Evolutionary conservation across 106 monocot species (phyloP), one percentile per base, ranked within the genome.

Genomic region (Gastrodia elata): DNA sequence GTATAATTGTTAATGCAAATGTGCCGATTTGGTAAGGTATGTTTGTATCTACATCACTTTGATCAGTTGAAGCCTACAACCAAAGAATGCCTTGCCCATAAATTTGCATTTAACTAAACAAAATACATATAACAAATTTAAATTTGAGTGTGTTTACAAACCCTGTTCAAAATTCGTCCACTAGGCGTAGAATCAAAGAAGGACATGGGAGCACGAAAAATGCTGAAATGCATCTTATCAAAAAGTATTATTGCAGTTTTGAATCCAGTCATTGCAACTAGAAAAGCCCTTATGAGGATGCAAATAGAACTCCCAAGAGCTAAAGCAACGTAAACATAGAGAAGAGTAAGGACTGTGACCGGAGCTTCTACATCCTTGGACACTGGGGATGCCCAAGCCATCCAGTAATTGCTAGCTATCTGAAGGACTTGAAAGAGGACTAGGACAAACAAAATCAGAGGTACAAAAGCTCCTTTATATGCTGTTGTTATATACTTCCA

Each of bases 131-230:
- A 64, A 64, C 26, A 65, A 24, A 36, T 24, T 44, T 10, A 44
- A 44, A 10, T 10, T 44, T 10, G 11, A 44, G 44, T 1, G 2
- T 44, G 18, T 59, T n/a, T 38, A 68, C 83, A 84, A 82, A 91
- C 94, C 55, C 94, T 84, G 70, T 84, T 95, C 38, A 95, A 64
- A 78, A 95, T 95, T 2, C 91, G 87, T 0, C 91, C 91, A 41
- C 84, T 94, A 8, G 94, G 94, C 37, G 91, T 94, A 65, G 94
- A 88, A 86, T 94, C 91, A 67, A 96, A 97, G 78, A 90, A 97
- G 32, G 92, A 86, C 92, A 97, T 97, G 0, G 92, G 88, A 76
- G 92, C 97, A 44, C 88, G 86, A 8, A 67, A 67, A 18, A 67
- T 67, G 16, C 67, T 67, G 37, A 67, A 67, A 67, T 67, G 67